Evolutionary conservation across 495 filamentous ascomycete genomes (phyloP), one percentile per base, ranked within the genome.

Genomic region (Aspergillus sparsus): DNA sequence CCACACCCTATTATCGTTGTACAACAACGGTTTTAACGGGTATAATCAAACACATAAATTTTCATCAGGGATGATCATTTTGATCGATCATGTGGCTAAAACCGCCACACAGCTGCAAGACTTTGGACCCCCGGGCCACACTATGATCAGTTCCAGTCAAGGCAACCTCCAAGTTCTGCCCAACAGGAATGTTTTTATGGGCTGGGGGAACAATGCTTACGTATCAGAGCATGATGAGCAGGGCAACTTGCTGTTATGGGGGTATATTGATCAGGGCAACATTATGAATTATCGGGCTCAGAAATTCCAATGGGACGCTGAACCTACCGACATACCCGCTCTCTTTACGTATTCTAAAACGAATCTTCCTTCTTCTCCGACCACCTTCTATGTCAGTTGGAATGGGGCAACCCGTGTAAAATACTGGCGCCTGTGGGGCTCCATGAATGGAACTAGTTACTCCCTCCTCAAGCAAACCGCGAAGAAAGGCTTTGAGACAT

Each of bases 111-210:
- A 75, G 70, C 63, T 75, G 13, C 68, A 71, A 5, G 73, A 79
- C 42, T 83, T 77, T 47, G 62, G 55, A 1, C 77, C 81, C 3
- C 72, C 74, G 0, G 70, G 74, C 11, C 55, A 65, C 10, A 75
- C 78, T 31, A 63, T 87, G 51, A 64, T 81, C 39, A 82, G 82
- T 53, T 83, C 81, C 34, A 85, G 82, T 27, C 85, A 87, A 63
- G 86, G 86, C 12, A 86, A 83, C 55, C 72, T 83, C 32, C 87
- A 88, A 63, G 65, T 82, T 2, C 73, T 87, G 6, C 76, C 81
- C 0, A 80, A 81, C 59, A 75, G 77, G 16, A 83, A 86, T 55
- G 74, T 78, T 6, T 77, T 87, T 27, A 80, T 86, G 13, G 83
- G 84, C 61, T 87, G 83, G 84, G 85, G 85, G 2, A 83, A 82